A percentile compares a stretch with the other conserved stretches of the same genome.
Evolutionary conservation across 306 rosid species (phyloP).

Genomic region (Cucurbita maxima): DNA sequence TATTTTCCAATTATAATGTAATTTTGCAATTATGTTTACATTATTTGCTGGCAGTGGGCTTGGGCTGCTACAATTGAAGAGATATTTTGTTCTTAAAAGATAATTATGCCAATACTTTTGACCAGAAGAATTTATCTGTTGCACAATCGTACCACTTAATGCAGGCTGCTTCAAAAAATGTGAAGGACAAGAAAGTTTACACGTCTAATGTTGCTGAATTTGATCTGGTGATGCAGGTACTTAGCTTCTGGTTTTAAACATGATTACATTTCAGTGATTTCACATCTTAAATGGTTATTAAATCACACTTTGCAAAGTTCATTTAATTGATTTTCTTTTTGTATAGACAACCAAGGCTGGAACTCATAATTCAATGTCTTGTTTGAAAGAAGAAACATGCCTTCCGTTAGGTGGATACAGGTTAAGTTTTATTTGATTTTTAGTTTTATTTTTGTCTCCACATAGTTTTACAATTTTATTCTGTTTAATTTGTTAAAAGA

Average conservation of each 20-base stretch:
- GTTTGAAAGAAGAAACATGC: slow-evolving; percentile 60
- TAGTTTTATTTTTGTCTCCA: background rate
- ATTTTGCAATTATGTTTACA: background rate
- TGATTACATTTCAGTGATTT: slow-evolving; percentile 4
- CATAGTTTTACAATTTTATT: background rate
- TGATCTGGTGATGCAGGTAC: slow-evolving; percentile 92
- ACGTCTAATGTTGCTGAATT: slow-evolving; percentile 70
- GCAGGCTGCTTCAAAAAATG: slow-evolving; percentile 53
- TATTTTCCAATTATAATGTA: background rate
- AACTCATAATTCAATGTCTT: slow-evolving; percentile 64
- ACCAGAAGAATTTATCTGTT: slow-evolving; percentile 5
- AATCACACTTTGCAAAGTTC: background rate
- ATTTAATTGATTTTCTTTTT: slow-evolving; percentile 1
- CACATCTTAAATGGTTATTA: background rate
- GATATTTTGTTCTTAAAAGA: background rate
- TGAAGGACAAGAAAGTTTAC: slow-evolving; percentile 36
- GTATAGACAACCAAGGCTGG: slow-evolving; percentile 69
- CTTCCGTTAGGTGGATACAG: slow-evolving; percentile 99
- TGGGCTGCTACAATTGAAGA: background rate
- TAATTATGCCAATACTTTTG: background rate
- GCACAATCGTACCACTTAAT: slow-evolving; percentile 14
- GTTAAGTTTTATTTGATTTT: slow-evolving; percentile 26
- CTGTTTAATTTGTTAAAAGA: slow-evolving; percentile 10
- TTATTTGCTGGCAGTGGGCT: too few relatives aligned
- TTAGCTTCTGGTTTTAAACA: slow-evolving; percentile 10